A percentile compares a stretch with the other conserved stretches of the same genome.
phyloP scores from a whole-genome alignment of 768 basidiomycete species.

The Lactarius hatsudake region DNA sequence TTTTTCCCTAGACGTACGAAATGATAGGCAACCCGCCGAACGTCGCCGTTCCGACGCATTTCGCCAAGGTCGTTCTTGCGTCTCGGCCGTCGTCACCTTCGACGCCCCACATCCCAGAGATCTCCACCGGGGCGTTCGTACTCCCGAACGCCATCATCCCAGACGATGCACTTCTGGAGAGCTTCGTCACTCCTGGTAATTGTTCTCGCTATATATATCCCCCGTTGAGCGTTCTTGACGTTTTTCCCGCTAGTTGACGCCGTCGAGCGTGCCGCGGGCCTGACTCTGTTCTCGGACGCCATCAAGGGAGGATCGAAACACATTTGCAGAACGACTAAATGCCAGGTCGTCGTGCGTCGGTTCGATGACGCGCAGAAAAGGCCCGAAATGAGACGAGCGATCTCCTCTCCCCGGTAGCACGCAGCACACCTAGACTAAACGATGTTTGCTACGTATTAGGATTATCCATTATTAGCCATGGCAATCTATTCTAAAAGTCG shows the following conservation, averaged over 20 bases:
- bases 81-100: constrained; percentile 71
- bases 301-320: constrained; percentile 75
- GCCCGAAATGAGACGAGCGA: constrained; percentile 48
- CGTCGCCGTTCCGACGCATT: constrained; percentile 93
- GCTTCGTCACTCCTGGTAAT: constrained; percentile 80
- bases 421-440: background rate
- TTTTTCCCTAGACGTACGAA: constrained; percentile 69
- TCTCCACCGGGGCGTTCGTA: constrained; percentile 91
- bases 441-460: constrained; percentile 5
- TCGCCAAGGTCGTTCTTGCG: constrained; percentile 91
- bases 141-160: constrained; percentile 92
- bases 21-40: constrained; percentile 92
- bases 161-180: constrained; percentile 75
- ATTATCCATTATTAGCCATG: constrained; percentile 9
- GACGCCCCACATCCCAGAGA: constrained; percentile 66
- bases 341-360: constrained; percentile 79
- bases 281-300: constrained; percentile 80
- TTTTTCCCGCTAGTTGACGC: constrained; percentile 63
- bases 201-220: constrained; percentile 1
- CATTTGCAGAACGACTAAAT: constrained; percentile 86
- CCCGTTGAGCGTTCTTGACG: constrained; percentile 1
- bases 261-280: constrained; percentile 87
- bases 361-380: constrained; percentile 91
- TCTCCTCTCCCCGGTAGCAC: constrained; percentile 42
- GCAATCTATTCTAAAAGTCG: constrained; percentile 41